A percentile compares a stretch with the other conserved stretches of the same genome.
These are phyloP conservation scores for Hortiboletus flavorubellus DNA, from an alignment of 768 basidiomycete genomes.

Conservation along the genomic window DNA sequence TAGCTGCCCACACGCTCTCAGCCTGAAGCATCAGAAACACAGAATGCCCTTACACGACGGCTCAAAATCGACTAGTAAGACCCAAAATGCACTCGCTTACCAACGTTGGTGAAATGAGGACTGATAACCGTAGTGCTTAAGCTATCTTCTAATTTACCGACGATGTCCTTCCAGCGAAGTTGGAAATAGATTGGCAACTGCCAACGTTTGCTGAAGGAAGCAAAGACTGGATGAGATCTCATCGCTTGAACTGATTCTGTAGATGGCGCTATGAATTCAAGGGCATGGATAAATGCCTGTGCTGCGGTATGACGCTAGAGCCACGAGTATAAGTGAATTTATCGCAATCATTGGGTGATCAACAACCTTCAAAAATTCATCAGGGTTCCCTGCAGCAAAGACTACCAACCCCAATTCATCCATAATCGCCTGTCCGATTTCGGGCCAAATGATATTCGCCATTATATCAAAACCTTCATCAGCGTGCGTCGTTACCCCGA, in stretches of 20 bases:
- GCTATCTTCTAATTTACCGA: constrained; percentile 67
- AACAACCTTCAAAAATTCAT: constrained; percentile 82
- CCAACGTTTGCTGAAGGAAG: constrained; percentile 81
- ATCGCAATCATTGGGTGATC: neutral
- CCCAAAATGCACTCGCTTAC: constrained; percentile 30
- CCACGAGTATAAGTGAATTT: constrained; percentile 1
- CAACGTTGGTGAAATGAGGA: constrained; percentile 33
- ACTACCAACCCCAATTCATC: constrained; percentile 78
- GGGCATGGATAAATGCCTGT: constrained; percentile 72
- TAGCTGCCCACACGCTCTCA: constrained; percentile 64
- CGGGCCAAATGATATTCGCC: constrained; percentile 86
- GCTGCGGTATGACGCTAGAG: constrained; percentile 80
- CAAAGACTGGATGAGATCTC: constrained; percentile 68
- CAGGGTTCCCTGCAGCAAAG: constrained; percentile 90
- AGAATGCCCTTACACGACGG: constrained; percentile 20
- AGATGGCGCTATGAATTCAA: constrained; percentile 84
- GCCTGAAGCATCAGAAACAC: constrained; percentile 62
- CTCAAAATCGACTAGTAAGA: neutral
- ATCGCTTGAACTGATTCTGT: constrained; percentile 63
- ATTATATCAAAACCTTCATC: constrained; percentile 72
- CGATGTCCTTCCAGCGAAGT: constrained; percentile 93
- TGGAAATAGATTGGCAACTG: constrained; percentile 98
- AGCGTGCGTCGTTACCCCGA: constrained; percentile 5
- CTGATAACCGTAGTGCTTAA: constrained; percentile 46
- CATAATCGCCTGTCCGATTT: constrained; percentile 75